Conservation (phyloP, 2,329 filamentous ascomycete species). For the Samsoniella hepiali region DNA sequence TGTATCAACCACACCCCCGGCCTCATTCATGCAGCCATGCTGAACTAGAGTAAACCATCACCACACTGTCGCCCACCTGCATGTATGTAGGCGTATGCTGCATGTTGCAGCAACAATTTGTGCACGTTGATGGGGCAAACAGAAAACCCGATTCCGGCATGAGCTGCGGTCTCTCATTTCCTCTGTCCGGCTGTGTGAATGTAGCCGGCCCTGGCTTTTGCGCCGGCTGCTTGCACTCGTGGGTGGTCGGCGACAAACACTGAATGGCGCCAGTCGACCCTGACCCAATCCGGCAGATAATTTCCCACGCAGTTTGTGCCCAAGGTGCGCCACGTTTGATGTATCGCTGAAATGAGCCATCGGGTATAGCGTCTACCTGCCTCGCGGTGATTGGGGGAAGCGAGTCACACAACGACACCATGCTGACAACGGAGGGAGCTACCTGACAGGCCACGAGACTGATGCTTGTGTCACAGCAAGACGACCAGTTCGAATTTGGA, state of each 20-base stretch:
- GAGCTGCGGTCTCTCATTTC: neutral
- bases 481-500: neutral
- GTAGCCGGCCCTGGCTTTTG: neutral
- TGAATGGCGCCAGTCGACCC: neutral
- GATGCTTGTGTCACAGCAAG: no score
- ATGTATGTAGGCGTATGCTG: neutral
- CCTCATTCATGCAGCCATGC: conserved; percentile 11
- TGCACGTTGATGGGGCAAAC: neutral
- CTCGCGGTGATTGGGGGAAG: neutral
- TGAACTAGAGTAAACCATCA: neutral
- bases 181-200: no score
- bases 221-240: neutral
- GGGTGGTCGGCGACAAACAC: neutral
- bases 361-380: conserved; percentile 9
- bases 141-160: neutral
- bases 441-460: neutral
- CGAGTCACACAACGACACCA: neutral
- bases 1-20: neutral
- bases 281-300: neutral
- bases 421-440: neutral
- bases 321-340: conserved; percentile 6
- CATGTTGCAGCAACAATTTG: neutral
- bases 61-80: neutral
- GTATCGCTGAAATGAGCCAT: conserved; percentile 10
- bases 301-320: neutral